Percentiles rank a stretch among this genome's conserved stretches.
Conservation (phyloP, 1,284 basidiomycete species). For the Takashimella tepidaria region DNA sequence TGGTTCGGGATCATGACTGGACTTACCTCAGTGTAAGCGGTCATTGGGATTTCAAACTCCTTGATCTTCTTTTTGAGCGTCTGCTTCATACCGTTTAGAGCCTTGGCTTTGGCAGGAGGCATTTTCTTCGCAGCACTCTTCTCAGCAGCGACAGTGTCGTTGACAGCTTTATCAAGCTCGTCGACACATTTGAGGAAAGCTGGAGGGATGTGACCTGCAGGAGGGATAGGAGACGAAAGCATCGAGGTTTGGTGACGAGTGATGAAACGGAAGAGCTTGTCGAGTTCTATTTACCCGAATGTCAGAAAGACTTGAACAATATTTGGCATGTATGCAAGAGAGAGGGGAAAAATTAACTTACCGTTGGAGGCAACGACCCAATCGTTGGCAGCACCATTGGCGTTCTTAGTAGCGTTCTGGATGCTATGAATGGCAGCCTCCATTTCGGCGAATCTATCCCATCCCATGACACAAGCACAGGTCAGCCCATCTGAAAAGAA, state of each 20-base stretch:
- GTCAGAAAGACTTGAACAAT: conserved; percentile 8
- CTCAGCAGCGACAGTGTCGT: conserved; percentile 69
- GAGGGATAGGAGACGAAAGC: conserved; percentile 50
- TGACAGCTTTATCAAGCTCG: conserved; percentile 72
- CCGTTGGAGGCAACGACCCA: conserved; percentile 90
- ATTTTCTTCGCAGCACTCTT: conserved; percentile 91
- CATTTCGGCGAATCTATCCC: conserved; percentile 47
- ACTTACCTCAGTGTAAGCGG: conserved; percentile 71
- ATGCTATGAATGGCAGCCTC: conserved; percentile 73
- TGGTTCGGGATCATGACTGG: not conserved
- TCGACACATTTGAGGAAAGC: conserved; percentile 76
- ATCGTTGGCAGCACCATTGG: conserved; percentile 58
- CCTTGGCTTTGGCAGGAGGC: conserved; percentile 90
- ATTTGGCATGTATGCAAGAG: conserved; percentile 17
- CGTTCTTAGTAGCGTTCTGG: conserved; percentile 88
- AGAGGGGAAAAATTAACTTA: conserved; percentile 39
- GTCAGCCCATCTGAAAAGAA: not conserved
- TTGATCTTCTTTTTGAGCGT: conserved; percentile 88
- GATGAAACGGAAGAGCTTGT: conserved; percentile 87
- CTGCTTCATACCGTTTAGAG: conserved; percentile 94
- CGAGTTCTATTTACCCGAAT: conserved; percentile 80
- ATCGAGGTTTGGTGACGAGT: conserved; percentile 68
- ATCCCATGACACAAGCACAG: not conserved
- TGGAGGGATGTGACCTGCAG: conserved; percentile 79
- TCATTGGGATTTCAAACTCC: conserved; percentile 79